phyloP scores from a whole-genome alignment of 441 rosid species.

The Bocquillonia castaneifolia region DNA sequence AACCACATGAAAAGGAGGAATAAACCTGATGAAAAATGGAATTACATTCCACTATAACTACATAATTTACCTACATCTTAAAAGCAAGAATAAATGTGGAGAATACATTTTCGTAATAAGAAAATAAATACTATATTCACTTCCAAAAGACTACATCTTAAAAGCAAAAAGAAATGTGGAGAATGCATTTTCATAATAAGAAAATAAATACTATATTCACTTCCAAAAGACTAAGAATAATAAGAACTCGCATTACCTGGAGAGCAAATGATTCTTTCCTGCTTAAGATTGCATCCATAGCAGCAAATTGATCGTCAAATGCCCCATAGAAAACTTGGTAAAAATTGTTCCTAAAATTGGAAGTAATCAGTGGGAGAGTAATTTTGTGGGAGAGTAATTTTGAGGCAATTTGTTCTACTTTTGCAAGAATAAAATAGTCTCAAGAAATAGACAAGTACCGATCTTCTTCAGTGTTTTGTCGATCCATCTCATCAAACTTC shows the following conservation, averaged over 20 bases:
- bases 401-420: constrained; percentile 13
- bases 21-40: not conserved
- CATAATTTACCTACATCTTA: not conserved
- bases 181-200: constrained; percentile 4
- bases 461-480: constrained; percentile 52
- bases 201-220: not conserved
- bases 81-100: not conserved
- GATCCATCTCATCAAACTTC: constrained; percentile 81
- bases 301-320: constrained; percentile 80
- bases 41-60: not conserved
- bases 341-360: constrained; percentile 57
- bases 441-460: constrained; percentile 37
- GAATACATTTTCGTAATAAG: constrained; percentile 4
- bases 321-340: constrained; percentile 64
- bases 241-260: constrained; percentile 42
- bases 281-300: constrained; percentile 72
- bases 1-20: not conserved
- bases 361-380: constrained; percentile 18
- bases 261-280: constrained; percentile 71
- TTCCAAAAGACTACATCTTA: constrained; percentile 4
- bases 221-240: constrained; percentile 9
- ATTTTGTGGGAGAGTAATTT: constrained; percentile 18
- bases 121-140: not conserved
- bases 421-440: constrained; percentile 11
- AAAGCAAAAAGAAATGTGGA: not conserved